Conservation (phyloP, 2,329 filamentous ascomycete genomes). For the Cladosporium oxysporum region DNA sequence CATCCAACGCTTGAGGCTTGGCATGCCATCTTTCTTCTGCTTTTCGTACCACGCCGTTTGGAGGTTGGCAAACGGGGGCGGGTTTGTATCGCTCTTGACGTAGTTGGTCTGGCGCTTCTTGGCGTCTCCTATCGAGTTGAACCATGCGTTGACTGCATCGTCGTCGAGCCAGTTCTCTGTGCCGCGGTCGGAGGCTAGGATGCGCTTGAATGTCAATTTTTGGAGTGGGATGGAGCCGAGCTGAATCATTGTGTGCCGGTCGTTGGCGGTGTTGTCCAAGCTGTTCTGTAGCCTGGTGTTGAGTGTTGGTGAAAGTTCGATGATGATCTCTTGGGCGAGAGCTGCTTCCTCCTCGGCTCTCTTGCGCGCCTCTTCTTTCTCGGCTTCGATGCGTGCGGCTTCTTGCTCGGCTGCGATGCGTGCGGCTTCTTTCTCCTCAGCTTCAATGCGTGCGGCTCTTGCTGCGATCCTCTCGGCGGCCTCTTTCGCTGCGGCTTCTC, state of each 20-base stretch:
- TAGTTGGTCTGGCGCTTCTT: constrained; percentile 56
- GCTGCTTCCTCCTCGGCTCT: constrained; percentile 18
- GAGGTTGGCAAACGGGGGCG: constrained; percentile 63
- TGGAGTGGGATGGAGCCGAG: constrained; percentile 7
- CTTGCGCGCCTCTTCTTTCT: constrained; percentile 16
- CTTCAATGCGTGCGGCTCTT: constrained; percentile 11
- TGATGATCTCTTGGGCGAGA: neutral
- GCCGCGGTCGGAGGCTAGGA: constrained; percentile 4
- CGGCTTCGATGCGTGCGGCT: constrained; percentile 6
- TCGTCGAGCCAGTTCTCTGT: constrained; percentile 69
- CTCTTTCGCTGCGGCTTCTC: constrained; percentile 14
- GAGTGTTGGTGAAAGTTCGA: neutral
- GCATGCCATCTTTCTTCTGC: constrained; percentile 46
- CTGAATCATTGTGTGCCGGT: neutral
- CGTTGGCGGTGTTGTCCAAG: neutral
- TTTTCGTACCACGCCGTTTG: constrained; percentile 68
- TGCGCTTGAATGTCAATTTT: constrained; percentile 11
- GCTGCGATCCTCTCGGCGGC: constrained; percentile 2
- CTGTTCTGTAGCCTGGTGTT: neutral
- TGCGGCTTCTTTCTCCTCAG: constrained; percentile 12
- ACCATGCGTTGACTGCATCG: constrained; percentile 69
- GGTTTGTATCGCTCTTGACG: constrained; percentile 48
- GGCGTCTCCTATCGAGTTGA: constrained; percentile 60
- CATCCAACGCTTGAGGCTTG: constrained; percentile 56
- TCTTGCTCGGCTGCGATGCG: constrained; percentile 14